Base-by-base conservation (phyloP, 495 filamentous ascomycete genomes). In the Penicillium atrosanguineum region DNA sequence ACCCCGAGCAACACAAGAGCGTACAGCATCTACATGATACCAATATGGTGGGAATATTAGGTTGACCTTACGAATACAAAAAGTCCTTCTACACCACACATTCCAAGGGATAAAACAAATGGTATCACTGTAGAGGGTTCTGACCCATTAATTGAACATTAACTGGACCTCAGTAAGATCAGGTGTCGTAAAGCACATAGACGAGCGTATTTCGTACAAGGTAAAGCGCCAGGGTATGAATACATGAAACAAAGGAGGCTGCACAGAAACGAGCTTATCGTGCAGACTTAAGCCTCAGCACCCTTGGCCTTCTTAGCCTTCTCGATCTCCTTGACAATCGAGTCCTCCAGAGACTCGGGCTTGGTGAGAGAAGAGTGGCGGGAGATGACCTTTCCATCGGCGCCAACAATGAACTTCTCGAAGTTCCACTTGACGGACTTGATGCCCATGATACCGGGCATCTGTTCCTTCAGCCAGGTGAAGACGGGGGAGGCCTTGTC, bases 361-460 rank as follows among this genome's bases (percentile, higher is more conserved):
- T 91, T 96, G 11, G 87, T 89, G 12, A 83, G 84, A 63, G 87
- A 90, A 25, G 88, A 88, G 88, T 90, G 97, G 42, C 94, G 71
- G 7, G 73, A 77, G 64, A 84, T 87, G 25, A 97, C 91, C 71
- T 86, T 79, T 3, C 93, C 93, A 68, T 96, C 90, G 48, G 80
- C 79, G n/a, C 83, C 85, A 50, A 97, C 77, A 57, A 98, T 72
- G 70, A 96, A 97, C 81, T 98, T 98, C 79, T 98, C 95, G 71
- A 95, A 95, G 69, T 93, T 96, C 90, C 92, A 96, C 87, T 95
- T 95, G 60, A 98, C 79, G 34, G 85, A 65, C 84, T 92, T 91
- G 64, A 97, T 57, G 19, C 94, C 94, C 65, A 96, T 61, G 6
- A 96, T 44, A 16, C 95, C 92, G 1, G 94, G 85, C 73, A 87